These are phyloP conservation scores for Orbilia oligospora DNA, from an alignment of 2,329 filamentous ascomycete species.

Conservation along the genomic window DNA sequence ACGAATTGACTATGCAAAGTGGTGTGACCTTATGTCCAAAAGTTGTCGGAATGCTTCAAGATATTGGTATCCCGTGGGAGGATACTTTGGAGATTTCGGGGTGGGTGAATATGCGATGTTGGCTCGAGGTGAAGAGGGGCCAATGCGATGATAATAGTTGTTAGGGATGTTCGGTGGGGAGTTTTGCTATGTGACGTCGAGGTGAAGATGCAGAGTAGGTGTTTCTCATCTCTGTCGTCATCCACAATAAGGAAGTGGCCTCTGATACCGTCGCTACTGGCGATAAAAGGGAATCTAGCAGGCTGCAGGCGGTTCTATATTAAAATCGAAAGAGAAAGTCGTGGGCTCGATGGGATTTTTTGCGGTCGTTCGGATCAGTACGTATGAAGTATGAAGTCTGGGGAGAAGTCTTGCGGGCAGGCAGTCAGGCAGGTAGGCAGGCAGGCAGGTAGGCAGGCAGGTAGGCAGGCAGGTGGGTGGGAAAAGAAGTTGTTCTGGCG, in stretches of 20 bases:
- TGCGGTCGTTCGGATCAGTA: conserved; percentile 1
- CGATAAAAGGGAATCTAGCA: conserved; percentile 23
- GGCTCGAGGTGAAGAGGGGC: conserved; percentile 16
- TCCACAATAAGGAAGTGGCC: conserved; percentile 40
- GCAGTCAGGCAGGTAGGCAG: background rate
- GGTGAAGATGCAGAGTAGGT: conserved; percentile 53
- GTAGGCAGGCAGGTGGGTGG: conserved; percentile 36
- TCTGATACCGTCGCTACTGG: conserved; percentile 51
- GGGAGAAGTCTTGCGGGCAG: background rate
- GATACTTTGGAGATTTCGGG: background rate
- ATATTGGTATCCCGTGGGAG: conserved; percentile 7
- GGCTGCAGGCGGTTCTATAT: conserved; percentile 24
- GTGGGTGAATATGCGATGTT: conserved; percentile 28
- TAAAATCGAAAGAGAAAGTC: background rate
- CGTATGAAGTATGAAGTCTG: conserved; percentile 9
- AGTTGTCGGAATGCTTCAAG: conserved; percentile 34
- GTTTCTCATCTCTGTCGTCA: conserved; percentile 61
- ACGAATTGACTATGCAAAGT: conserved; percentile 32
- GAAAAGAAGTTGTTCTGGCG: conserved; percentile 41
- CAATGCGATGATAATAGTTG: conserved; percentile 18
- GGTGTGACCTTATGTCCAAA: conserved; percentile 49
- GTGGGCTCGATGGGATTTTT: background rate
- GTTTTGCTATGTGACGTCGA: conserved; percentile 59
- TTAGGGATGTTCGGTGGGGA: conserved; percentile 48
- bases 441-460: conserved; percentile 28